Evolutionary conservation across 345 rosid species (phyloP), one percentile per base, ranked within the genome.

Genomic region (Arabidopsis suecica): DNA sequence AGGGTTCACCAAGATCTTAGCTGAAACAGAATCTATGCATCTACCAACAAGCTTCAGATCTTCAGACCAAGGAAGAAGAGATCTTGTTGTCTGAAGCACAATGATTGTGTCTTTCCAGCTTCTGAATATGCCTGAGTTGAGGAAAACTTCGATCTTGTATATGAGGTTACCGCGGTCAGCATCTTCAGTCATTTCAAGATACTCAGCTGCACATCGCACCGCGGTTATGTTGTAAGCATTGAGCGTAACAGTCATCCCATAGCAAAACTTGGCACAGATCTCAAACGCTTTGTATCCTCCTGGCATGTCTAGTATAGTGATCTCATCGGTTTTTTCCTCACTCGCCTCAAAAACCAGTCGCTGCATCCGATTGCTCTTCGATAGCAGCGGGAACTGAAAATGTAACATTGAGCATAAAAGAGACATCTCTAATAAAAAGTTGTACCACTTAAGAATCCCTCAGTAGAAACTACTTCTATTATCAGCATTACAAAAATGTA

Each of bases 91-190:
- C 75, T 91, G 97, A 62, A 93, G 97, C 83, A 88, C 93, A 76
- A 91, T 86, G 60, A 93, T 89, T 2, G 98, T 91, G 74, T 93
- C 98, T 72, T 93, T 93, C 98, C 98, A 93, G 85, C 93, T 87
- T 22, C 91, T 87, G 37, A 93, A 87, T 67, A 93, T 87, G 32
- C 95, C 84, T 0, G 98, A 88, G 72, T 86, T 91, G 40, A 93
- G 88, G 79, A 93, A 93, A 23, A 93, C 91, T 71, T 91, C 98
- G 2, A 87, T 81, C 83, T 93, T 93, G 74, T 81, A 93, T 58
- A 91, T 76, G 45, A 93, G 86, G 75, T 93, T 93, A 69, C 96
- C 90, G 54, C 87, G 77, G 40, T 93, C 97, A 71, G 86, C 83
- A 69, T 84, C 90, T 77, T 91, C 98, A 4, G 87, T 88, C 98